Conservation (phyloP, 2,329 filamentous ascomycete species). For the Colletotrichum destructivum region DNA sequence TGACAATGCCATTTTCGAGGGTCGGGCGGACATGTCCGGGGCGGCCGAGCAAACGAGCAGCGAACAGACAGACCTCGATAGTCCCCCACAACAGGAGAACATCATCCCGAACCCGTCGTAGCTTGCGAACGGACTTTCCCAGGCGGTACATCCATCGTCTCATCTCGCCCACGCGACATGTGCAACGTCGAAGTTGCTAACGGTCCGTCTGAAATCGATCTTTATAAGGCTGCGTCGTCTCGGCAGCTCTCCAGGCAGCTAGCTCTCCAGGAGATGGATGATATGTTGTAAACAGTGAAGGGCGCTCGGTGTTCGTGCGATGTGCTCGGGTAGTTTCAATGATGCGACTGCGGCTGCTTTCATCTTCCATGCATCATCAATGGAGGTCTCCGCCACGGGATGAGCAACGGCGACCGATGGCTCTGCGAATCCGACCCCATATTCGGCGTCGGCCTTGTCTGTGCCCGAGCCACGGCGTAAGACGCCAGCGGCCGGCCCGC, state of each 20-base stretch:
- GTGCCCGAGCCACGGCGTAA: not conserved
- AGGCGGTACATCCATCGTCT: constrained; percentile 17
- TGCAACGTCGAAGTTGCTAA: not conserved
- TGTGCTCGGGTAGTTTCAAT: constrained; percentile 20
- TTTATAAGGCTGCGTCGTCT: constrained; percentile 24
- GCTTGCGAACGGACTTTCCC: constrained; percentile 19
- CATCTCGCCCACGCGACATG: not conserved
- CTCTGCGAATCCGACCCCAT: not conserved
- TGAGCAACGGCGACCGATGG: not conserved
- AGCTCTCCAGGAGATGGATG: not conserved
- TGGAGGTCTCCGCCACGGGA: not conserved
- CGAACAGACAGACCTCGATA: not conserved
- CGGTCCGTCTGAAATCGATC: constrained; percentile 18
- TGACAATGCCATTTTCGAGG: not conserved
- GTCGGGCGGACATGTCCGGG: not conserved
- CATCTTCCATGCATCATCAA: constrained; percentile 6
- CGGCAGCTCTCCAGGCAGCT: not conserved
- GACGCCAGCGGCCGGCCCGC: not conserved
- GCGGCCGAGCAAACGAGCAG: constrained; percentile 6
- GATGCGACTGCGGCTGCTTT: constrained; percentile 4
- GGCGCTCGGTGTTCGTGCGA: not conserved
- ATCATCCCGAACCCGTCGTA: constrained; percentile 16
- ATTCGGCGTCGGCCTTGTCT: not conserved
- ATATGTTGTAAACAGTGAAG: no score
- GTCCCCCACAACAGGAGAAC: not conserved